Percentiles rank a stretch among this genome's conserved stretches.
Evolutionary conservation across 2,329 filamentous ascomycete genomes (phyloP).

Genomic region (Hypoxylon sp.): DNA sequence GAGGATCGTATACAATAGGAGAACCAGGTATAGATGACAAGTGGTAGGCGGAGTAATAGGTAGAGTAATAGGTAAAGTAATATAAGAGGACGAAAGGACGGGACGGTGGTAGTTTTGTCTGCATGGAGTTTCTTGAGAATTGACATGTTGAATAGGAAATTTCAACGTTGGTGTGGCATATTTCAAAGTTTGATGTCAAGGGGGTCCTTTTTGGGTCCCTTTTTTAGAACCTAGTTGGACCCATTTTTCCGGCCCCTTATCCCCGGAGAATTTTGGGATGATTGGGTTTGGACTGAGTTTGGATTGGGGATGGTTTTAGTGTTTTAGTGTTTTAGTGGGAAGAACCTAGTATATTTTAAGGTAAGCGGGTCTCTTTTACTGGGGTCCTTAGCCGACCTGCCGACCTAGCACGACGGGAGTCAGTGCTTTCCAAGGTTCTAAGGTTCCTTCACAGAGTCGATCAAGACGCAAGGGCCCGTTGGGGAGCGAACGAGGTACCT

Average conservation of each 20-base stretch:
- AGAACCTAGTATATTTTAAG: constrained; percentile 4
- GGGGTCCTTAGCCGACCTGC: constrained; percentile 18
- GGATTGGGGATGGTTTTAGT: no score
- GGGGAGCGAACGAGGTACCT: constrained; percentile 10
- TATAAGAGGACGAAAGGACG: not conserved
- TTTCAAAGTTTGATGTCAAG: constrained; percentile 32
- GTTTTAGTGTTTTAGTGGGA: constrained; percentile 3
- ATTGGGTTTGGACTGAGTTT: no score
- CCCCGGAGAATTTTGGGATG: constrained; percentile 24
- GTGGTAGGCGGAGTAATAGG: no score
- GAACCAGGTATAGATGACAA: no score
- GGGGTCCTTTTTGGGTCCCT: constrained; percentile 23
- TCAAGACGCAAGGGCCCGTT: constrained; percentile 29
- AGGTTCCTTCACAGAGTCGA: constrained; percentile 1
- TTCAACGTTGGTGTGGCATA: constrained; percentile 38
- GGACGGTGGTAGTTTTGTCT: not conserved
- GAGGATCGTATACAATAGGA: no score
- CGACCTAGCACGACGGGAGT: constrained; percentile 23
- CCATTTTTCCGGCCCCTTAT: constrained; percentile 6
- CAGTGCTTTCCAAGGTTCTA: constrained; percentile 11
- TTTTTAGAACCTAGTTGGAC: constrained; percentile 12
- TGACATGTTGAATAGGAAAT: constrained; percentile 1
- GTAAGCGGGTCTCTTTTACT: constrained; percentile 1
- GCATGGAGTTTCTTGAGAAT: not conserved
- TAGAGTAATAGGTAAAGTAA: no score